Base-by-base conservation (phyloP, 2,329 filamentous ascomycete species). In the Akanthomyces uredinophilus region DNA sequence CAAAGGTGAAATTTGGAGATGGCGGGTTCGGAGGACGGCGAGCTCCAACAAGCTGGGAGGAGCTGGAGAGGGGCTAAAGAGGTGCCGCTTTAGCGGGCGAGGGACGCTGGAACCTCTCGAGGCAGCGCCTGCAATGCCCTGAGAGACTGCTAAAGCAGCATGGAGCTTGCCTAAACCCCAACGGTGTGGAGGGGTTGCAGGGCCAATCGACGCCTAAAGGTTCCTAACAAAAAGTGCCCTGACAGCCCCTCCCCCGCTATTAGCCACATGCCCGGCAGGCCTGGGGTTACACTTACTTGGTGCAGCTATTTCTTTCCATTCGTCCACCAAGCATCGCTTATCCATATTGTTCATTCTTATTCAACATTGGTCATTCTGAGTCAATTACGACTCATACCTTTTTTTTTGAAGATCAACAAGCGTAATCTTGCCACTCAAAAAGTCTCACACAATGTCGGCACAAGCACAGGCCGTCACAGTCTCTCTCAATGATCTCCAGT, bases 401-500 rank as follows among this genome's bases (percentile, higher is more conserved):
- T 22, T 55, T 20, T 52, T 29, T 57, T 22, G 5, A 35, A 49
- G 14, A 2, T n/a, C 47, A 10, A 32, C 22, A 35, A 2, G 8
- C 18, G 1, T 24, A 4, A 14, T 16, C 24, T 20, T 43, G 5
- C n/a, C 5, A 20, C 1, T 29, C 4, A n/a, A 11, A 11, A 22
- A 10, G 16, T 8, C 18, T 11, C 7, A 6, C 29, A 65, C 44
- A 18, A 83, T 83, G 81, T 73, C 77, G 18, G 73, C 78, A 53
- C 71, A 78, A 64, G 83, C 83, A 8, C 78, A 85, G 63, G 81
- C 84, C 27, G 81, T 87, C 16, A 83, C 84, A 0, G 84, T 88
- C 20, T 87, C 83, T 47, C 75, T 88, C n/a, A 71, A 82, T 32
- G 84, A 88, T 65, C 78, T 88, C 44, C 79, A 83, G 67, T 80